Evolutionary conservation across 1,284 basidiomycete genomes (phyloP), one percentile per base, ranked within the genome.

Genomic region (Boletellus deceptivus): DNA sequence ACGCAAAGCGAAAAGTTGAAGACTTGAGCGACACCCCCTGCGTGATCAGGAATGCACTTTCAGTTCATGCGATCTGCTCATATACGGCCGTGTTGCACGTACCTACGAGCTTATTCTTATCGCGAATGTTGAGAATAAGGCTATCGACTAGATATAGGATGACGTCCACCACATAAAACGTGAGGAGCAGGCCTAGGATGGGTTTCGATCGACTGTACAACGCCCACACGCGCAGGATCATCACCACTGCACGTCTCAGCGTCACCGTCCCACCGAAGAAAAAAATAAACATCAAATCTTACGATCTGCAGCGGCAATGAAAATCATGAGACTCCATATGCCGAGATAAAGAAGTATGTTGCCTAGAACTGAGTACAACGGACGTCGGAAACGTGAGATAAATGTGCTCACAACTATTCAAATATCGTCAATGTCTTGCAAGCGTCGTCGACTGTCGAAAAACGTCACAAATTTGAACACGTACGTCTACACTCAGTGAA

Each of bases 141-240:
- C 14, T 24, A 10, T 2, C 7, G 5, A 35, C 24, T 1, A 48
- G 10, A 35, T 1, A 25, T 20, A 14, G 6, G 2, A 35, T 8
- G 4, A 40, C 11, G 4, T 45, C 37, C 2, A 13, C 6, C 13
- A 24, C 16, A 10, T 44, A 49, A 1, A 40, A 37, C 3, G 18
- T 3, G 14, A 44, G 17, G 7, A 50, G 43, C 6, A 16, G 13
- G 17, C 17, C 43, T 27, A 50, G 17, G 3, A 50, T 36, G 3
- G n/a, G 6, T 20, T 10, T 38, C 3, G 42, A 44, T 39, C 8
- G 48, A 20, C 8, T n/a, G 17, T 27, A 44, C 18, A 46, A 2
- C 16, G 43, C 43, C 43, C 43, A 50, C 7, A 44, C 48, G 6
- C 48, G 22, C 7, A 49, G 42, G 34, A 49, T 45, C 48, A 43